These are phyloP conservation scores for Phytophthora ohioensis DNA, from an alignment of 352 stramenopile species.

Conservation along the genomic window DNA sequence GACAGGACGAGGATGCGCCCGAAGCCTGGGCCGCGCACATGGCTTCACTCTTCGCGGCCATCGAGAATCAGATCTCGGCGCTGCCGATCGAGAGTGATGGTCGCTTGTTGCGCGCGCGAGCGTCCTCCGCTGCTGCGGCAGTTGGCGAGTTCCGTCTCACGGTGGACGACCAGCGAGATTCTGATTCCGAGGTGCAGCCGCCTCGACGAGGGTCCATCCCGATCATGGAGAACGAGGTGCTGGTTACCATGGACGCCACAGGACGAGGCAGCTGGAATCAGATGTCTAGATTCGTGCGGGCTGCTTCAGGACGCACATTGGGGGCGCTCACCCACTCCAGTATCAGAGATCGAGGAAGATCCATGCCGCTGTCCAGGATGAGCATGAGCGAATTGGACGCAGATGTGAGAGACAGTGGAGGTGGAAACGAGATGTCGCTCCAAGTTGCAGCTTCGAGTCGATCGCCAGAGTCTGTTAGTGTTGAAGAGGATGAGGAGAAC, in stretches of 20 bases:
- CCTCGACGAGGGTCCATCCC: slow-evolving; percentile 40
- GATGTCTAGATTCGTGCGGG: slow-evolving; percentile 41
- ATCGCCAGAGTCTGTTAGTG: slow-evolving; percentile 12
- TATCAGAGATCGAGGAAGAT: slow-evolving; percentile 37
- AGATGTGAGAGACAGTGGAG: slow-evolving; percentile 3
- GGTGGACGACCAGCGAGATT: slow-evolving; percentile 18
- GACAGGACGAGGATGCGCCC: slow-evolving; percentile 16
- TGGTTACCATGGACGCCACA: slow-evolving; percentile 33
- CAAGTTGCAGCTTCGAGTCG: slow-evolving; percentile 31
- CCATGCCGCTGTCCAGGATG: slow-evolving; percentile 33
- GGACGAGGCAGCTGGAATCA: slow-evolving; percentile 40
- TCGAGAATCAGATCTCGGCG: slow-evolving; percentile 45
- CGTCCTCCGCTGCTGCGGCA: slow-evolving; percentile 25
- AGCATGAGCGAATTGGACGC: slow-evolving; percentile 28
- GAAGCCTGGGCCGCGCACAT: slow-evolving; percentile 33
- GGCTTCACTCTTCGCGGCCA: slow-evolving; percentile 35
- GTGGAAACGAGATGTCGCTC: slow-evolving; percentile 18
- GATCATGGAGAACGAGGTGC: slow-evolving; percentile 44
- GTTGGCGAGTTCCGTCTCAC: slow-evolving; percentile 36
- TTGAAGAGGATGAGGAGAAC: slow-evolving; percentile 21
- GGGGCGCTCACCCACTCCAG: slow-evolving; percentile 32
- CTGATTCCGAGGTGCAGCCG: slow-evolving; percentile 2
- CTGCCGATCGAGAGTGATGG: slow-evolving; percentile 37
- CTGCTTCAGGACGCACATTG: slow-evolving; percentile 40
- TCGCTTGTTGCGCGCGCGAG: slow-evolving; percentile 10